Evolutionary conservation across 306 rosid species (phyloP).

Genomic region (Hylodesmum podocarpum): DNA sequence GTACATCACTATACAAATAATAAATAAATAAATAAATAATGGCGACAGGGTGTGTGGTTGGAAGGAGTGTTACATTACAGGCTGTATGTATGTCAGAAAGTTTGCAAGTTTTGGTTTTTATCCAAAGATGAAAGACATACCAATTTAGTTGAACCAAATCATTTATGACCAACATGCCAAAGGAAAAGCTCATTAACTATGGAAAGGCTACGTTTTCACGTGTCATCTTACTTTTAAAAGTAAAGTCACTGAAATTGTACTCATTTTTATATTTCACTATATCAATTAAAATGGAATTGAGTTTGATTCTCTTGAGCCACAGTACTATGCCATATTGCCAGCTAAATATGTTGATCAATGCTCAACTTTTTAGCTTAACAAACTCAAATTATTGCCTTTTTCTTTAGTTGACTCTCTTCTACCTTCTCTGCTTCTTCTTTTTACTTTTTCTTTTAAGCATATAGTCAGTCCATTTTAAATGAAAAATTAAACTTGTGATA

Average conservation of each 20-base stretch:
- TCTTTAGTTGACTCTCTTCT: too few species aligned
- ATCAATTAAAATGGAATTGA: too few species aligned
- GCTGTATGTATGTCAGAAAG: background rate
- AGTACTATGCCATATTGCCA: background rate
- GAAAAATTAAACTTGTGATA: too few species aligned
- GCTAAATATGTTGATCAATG: background rate
- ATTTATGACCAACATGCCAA: background rate
- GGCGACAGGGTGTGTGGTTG: background rate
- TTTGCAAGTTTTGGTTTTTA: background rate
- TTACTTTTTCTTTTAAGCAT: too few species aligned
- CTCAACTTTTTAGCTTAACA: background rate
- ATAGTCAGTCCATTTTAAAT: too few species aligned
- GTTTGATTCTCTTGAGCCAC: background rate
- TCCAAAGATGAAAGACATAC: background rate
- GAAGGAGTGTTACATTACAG: constrained; percentile 2
- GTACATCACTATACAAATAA: background rate
- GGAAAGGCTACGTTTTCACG: background rate
- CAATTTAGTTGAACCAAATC: background rate
- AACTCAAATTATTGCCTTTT: background rate
- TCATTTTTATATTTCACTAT: background rate
- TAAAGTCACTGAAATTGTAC: background rate
- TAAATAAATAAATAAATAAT: background rate
- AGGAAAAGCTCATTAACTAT: background rate
- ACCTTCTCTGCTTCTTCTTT: background rate
- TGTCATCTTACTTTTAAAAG: background rate